Evolutionary conservation across 2,329 filamentous ascomycete species (phyloP).

Genomic region (Alternaria sp.): DNA sequence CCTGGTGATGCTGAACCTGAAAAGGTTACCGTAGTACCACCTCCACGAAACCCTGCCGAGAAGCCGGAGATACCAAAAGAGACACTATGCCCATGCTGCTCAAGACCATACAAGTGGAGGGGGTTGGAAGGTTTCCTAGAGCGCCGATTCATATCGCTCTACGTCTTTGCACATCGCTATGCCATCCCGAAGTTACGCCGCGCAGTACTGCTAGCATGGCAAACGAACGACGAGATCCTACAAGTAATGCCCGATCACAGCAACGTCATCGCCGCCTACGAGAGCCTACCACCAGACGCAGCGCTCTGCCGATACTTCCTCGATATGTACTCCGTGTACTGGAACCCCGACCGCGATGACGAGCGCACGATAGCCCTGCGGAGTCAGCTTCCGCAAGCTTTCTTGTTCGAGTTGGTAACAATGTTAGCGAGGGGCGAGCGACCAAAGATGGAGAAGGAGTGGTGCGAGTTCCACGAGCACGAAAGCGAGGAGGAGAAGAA

Average conservation of each 20-base stretch:
- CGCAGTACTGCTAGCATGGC: slow-evolving; percentile 45
- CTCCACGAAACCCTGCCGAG: slow-evolving; percentile 41
- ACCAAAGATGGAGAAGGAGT: slow-evolving; percentile 48
- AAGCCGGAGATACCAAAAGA: slow-evolving; percentile 48
- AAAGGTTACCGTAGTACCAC: slow-evolving; percentile 30
- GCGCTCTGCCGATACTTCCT: slow-evolving; percentile 47
- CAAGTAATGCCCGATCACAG: slow-evolving; percentile 50
- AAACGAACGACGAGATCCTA: slow-evolving; percentile 47
- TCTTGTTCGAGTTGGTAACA: slow-evolving; percentile 46
- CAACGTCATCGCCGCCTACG: slow-evolving; percentile 48
- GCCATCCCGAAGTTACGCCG: slow-evolving; percentile 44
- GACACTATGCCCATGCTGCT: slow-evolving; percentile 47
- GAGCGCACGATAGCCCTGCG: slow-evolving; percentile 41
- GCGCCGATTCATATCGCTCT: slow-evolving; percentile 47
- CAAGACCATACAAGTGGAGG: slow-evolving; percentile 48
- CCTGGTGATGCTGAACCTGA: slow-evolving; percentile 41
- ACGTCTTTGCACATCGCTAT: slow-evolving; percentile 45
- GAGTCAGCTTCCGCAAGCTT: slow-evolving; percentile 45
- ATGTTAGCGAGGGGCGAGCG: slow-evolving; percentile 43
- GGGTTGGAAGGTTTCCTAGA: slow-evolving; percentile 49
- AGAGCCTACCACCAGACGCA: slow-evolving; percentile 39
- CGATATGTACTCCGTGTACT: slow-evolving; percentile 49
- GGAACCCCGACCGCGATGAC: slow-evolving; percentile 46
- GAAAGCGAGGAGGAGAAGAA: slow-evolving; percentile 45
- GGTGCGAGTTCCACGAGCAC: slow-evolving; percentile 50